phyloP scores from a whole-genome alignment of 345 rosid species.

The Clausena lansium region DNA sequence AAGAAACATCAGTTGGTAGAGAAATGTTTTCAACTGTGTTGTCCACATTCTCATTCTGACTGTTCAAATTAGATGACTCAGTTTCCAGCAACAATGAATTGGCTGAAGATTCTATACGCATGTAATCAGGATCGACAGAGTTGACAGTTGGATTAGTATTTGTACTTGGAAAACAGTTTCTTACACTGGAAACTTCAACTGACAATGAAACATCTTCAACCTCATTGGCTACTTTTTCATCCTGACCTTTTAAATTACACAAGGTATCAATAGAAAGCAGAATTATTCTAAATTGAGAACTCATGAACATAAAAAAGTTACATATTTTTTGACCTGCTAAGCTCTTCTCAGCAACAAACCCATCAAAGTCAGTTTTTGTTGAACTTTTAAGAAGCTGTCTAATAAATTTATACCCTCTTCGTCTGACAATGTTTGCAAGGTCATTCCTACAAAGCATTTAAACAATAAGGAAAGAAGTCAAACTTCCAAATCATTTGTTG shows the following conservation, averaged over 20 bases:
- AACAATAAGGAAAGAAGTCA: slow-evolving; percentile 1
- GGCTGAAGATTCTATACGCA: slow-evolving; percentile 23
- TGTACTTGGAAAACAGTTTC: slow-evolving; percentile 11
- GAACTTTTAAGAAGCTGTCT: slow-evolving; percentile 59
- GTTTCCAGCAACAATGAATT: slow-evolving; percentile 39
- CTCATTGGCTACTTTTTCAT: slow-evolving; percentile 21
- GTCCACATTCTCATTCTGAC: slow-evolving; percentile 14
- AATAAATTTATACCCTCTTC: slow-evolving; percentile 81
- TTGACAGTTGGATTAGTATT: slow-evolving; percentile 26
- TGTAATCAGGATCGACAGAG: slow-evolving; percentile 9
- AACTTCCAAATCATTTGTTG: background rate
- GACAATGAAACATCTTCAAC: slow-evolving; percentile 23
- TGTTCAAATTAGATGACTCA: slow-evolving; percentile 8
- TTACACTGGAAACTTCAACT: slow-evolving; percentile 14
- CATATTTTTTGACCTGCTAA: slow-evolving; percentile 43
- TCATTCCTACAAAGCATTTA: slow-evolving; percentile 55
- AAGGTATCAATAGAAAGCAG: slow-evolving; percentile 16
- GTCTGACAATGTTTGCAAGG: slow-evolving; percentile 79
- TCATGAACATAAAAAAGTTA: slow-evolving; percentile 1
- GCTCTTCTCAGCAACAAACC: slow-evolving; percentile 15
- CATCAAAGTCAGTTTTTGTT: slow-evolving; percentile 23
- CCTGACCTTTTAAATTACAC: slow-evolving; percentile 25
- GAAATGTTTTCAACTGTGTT: slow-evolving; percentile 17
- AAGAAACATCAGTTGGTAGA: background rate
- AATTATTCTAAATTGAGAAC: slow-evolving; percentile 5